phyloP scores from a whole-genome alignment of 75 land plant genomes.

The Picea sitchensis region DNA sequence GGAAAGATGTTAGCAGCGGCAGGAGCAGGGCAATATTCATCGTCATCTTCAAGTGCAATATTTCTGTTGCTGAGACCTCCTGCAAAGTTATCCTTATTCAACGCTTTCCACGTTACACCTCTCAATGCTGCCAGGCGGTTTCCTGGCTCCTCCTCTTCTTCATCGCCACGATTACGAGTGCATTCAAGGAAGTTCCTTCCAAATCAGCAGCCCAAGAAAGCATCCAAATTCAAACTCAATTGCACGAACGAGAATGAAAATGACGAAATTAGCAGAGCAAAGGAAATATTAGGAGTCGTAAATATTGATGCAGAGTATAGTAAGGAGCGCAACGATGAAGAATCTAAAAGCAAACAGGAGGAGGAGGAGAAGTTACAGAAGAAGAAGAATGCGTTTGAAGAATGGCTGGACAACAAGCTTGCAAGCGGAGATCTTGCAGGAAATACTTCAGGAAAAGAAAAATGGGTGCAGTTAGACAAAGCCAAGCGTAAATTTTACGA shows the following conservation, averaged over 20 bases:
- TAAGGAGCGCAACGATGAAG: not conserved
- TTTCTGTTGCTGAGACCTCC: not conserved
- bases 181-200: not conserved
- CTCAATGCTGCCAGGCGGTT: not conserved
- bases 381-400: slow-evolving; percentile 21
- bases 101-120: not conserved
- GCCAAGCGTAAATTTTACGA: slow-evolving; percentile 50
- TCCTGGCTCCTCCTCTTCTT: not conserved
- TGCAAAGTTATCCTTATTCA: not conserved
- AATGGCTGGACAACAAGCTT: slow-evolving; percentile 36
- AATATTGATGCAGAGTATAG: not conserved
- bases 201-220: not conserved
- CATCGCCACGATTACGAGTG: not conserved
- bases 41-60: not conserved
- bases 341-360: not conserved
- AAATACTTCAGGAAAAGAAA: not conserved
- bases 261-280: slow-evolving; percentile 2
- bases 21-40: no score
- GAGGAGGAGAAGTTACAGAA: not conserved
- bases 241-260: not conserved
- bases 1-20: no score
- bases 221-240: not conserved
- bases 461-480: slow-evolving; percentile 24
- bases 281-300: slow-evolving; percentile 9
- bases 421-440: not conserved